Conservation (phyloP, 2,329 filamentous ascomycete genomes). For the Trichoderma koningii region DNA sequence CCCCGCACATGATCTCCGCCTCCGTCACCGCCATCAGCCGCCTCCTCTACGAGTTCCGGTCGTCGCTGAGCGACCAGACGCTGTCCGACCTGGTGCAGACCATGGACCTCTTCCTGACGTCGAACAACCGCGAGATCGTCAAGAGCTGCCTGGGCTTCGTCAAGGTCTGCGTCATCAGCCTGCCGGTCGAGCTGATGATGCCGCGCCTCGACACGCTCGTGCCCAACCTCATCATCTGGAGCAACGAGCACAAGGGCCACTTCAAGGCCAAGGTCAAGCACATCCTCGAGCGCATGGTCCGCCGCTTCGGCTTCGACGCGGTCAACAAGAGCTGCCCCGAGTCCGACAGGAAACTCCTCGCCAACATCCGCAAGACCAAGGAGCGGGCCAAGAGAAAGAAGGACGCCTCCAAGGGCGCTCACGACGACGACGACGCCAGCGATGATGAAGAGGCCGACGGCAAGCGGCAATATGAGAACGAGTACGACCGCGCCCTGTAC, state of each 20-base stretch:
- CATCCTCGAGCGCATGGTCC: conserved; percentile 90
- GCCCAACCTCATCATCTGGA: conserved; percentile 92
- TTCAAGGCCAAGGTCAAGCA: conserved; percentile 98
- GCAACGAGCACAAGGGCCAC: conserved; percentile 96
- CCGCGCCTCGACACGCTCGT: conserved; percentile 76
- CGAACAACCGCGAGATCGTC: conserved; percentile 95
- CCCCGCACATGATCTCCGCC: conserved; percentile 95
- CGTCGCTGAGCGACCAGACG: conserved; percentile 66
- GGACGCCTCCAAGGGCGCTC: conserved; percentile 63
- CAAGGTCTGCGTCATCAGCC: conserved; percentile 88
- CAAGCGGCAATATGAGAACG: conserved; percentile 75
- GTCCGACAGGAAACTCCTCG: conserved; percentile 82
- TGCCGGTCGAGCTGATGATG: conserved; percentile 77
- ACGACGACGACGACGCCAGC: conserved; percentile 59
- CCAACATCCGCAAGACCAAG: conserved; percentile 93
- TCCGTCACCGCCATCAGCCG: conserved; percentile 93
- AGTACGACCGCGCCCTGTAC: conserved; percentile 95
- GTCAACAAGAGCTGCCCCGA: conserved; percentile 83
- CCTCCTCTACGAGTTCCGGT: conserved; percentile 89
- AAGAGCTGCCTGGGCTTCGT: conserved; percentile 93
- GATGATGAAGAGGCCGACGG: conserved; percentile 51
- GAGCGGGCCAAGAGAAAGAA: conserved; percentile 91
- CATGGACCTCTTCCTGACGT: conserved; percentile 93
- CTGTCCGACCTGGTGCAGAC: conserved; percentile 86
- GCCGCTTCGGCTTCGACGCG: conserved; percentile 80